A percentile compares a stretch with the other conserved stretches of the same genome.
Evolutionary conservation across 2,329 filamentous ascomycete species (phyloP).

Genomic region (Fusarium denticulatum): DNA sequence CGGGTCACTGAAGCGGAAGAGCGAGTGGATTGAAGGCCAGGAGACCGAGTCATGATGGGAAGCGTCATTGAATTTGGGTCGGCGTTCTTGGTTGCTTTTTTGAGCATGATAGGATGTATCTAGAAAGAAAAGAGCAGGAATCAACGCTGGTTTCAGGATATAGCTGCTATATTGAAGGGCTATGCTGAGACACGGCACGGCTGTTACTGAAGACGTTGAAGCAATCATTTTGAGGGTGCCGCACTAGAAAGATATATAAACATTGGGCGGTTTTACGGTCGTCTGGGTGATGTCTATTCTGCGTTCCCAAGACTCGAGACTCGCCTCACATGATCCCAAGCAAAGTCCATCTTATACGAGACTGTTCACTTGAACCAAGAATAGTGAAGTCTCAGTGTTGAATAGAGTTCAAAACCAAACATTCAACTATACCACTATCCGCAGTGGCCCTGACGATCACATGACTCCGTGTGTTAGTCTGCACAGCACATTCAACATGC

Average conservation of each 20-base stretch:
- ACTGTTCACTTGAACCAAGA: neutral
- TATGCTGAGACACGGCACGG: constrained; percentile 16
- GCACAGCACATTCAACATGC: neutral
- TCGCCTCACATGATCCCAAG: neutral
- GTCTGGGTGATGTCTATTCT: neutral
- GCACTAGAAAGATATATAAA: constrained; percentile 9
- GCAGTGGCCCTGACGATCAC: constrained; percentile 4
- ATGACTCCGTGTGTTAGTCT: neutral
- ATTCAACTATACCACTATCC: neutral
- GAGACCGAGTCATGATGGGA: constrained; percentile 15
- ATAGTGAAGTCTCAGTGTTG: neutral
- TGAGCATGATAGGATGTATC: constrained; percentile 9
- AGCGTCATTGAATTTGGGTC: constrained; percentile 2
- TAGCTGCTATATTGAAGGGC: neutral
- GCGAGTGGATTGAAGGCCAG: constrained; percentile 48
- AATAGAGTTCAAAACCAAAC: neutral
- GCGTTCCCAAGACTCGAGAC: neutral
- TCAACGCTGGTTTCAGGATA: neutral
- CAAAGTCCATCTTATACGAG: constrained; percentile 2
- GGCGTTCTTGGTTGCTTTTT: constrained; percentile 17
- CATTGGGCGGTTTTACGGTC: neutral
- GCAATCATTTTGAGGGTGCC: neutral
- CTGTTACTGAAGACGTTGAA: neutral
- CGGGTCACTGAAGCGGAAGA: constrained; percentile 49
- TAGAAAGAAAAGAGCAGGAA: constrained; percentile 7